These are phyloP conservation scores for Wallacemonas sp. DNA, from an alignment of 208 protist genomes.

Conservation along the genomic window DNA sequence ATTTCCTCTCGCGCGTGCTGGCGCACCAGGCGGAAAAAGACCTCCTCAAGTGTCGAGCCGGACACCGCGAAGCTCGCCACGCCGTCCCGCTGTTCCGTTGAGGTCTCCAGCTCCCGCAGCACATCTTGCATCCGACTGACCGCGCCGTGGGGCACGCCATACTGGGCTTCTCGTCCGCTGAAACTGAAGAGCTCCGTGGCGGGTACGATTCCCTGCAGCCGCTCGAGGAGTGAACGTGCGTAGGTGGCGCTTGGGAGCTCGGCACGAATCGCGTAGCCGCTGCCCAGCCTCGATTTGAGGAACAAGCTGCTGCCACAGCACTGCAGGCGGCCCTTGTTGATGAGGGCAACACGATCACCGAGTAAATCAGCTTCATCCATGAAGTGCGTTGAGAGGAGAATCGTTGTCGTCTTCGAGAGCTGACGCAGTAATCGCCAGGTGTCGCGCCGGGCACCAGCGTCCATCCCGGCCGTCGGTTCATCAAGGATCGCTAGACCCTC, in stretches of 20 bases:
- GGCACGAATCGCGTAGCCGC: constrained; percentile 59
- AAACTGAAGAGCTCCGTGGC: constrained; percentile 35
- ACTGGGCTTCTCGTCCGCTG: constrained; percentile 39
- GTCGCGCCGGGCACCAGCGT: constrained; percentile 69
- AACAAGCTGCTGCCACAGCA: constrained; percentile 63
- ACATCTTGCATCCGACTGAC: constrained; percentile 33
- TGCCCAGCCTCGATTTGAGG: constrained; percentile 51
- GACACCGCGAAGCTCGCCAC: constrained; percentile 54
- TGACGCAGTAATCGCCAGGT: constrained; percentile 68
- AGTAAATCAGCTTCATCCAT: constrained; percentile 97
- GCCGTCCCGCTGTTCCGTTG: constrained; percentile 24
- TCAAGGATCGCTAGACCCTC: constrained; percentile 79
- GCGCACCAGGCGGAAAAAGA: constrained; percentile 58
- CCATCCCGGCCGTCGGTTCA: constrained; percentile 93
- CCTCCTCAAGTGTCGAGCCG: constrained; percentile 76
- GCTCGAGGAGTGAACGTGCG: background rate
- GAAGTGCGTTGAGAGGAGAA: constrained; percentile 90
- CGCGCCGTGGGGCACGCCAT: constrained; percentile 30
- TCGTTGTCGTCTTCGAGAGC: constrained; percentile 44
- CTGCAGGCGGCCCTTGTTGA: constrained; percentile 55
- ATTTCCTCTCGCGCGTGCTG: constrained; percentile 16
- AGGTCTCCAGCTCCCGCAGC: constrained; percentile 35
- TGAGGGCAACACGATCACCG: constrained; percentile 88
- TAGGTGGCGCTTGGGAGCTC: constrained; percentile 13
- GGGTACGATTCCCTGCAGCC: constrained; percentile 21